Conservation (phyloP, 2,329 filamentous ascomycete species). For the Myriosclerotinia duriaeana region DNA sequence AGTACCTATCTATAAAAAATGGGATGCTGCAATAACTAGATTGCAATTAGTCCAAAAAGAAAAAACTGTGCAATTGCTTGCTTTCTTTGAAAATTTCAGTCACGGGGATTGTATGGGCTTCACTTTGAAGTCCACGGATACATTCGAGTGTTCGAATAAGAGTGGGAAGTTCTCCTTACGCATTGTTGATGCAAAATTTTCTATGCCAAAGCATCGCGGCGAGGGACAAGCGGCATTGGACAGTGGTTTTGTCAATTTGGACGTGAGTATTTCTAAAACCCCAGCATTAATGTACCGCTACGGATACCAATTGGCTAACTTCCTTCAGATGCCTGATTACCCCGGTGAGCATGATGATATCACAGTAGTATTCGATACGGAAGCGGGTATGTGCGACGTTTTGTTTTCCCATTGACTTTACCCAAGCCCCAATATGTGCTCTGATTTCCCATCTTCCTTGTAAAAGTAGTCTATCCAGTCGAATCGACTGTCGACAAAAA, state of each 20-base stretch:
- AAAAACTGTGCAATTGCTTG: slow-evolving; percentile 73
- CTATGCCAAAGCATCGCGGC: slow-evolving; percentile 62
- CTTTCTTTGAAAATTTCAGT: slow-evolving; percentile 84
- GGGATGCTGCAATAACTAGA: slow-evolving; percentile 78
- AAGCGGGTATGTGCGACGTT: slow-evolving; percentile 46
- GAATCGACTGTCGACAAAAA: slow-evolving; percentile 14
- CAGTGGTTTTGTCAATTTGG: slow-evolving; percentile 77
- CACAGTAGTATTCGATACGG: slow-evolving; percentile 77
- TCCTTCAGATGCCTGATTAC: slow-evolving; percentile 67
- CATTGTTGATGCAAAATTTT: slow-evolving; percentile 88
- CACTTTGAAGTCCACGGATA: slow-evolving; percentile 77
- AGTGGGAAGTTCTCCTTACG: slow-evolving; percentile 70
- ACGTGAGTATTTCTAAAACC: slow-evolving; percentile 43
- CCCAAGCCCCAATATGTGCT: neutral
- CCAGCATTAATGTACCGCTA: neutral
- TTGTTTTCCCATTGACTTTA: neutral
- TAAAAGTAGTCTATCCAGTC: slow-evolving; percentile 2
- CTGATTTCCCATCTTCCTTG: neutral
- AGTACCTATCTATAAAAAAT: slow-evolving; percentile 90
- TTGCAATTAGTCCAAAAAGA: slow-evolving; percentile 78
- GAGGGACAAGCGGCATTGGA: slow-evolving; percentile 54
- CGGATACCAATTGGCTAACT: slow-evolving; percentile 8
- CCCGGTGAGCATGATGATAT: slow-evolving; percentile 93
- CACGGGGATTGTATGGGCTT: slow-evolving; percentile 91
- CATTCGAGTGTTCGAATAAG: slow-evolving; percentile 68